Conservation (phyloP, 371 early-diverging fungal genomes). For the Parasitella parasitica region DNA sequence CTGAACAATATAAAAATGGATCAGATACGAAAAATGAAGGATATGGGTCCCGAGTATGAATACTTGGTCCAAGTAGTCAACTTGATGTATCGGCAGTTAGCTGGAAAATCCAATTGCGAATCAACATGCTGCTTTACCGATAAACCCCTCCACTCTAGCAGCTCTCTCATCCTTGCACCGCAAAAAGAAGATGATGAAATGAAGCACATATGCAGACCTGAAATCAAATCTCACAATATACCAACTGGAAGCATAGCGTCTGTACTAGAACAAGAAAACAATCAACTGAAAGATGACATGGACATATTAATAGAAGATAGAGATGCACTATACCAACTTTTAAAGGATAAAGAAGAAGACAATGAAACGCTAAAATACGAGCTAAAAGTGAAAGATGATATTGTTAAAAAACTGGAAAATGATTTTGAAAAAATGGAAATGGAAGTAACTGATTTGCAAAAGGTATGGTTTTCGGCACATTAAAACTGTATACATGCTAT, state of each 20-base stretch:
- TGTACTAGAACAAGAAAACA: constrained; percentile 29
- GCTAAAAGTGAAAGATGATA: constrained; percentile 42
- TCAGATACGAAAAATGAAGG: constrained; percentile 37
- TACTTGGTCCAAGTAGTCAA: constrained; percentile 54
- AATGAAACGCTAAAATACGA: constrained; percentile 40
- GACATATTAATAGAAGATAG: constrained; percentile 25
- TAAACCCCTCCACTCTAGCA: constrained; percentile 12
- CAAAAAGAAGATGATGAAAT: constrained; percentile 21
- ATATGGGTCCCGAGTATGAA: constrained; percentile 52
- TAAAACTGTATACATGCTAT: not conserved
- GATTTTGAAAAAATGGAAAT: constrained; percentile 48
- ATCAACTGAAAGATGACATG: constrained; percentile 28
- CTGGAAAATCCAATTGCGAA: constrained; percentile 35
- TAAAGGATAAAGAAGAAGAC: constrained; percentile 45
- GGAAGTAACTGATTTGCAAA: constrained; percentile 42
- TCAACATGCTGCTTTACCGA: constrained; percentile 46
- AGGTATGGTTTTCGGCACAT: too few relatives aligned
- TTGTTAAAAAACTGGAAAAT: constrained; percentile 45
- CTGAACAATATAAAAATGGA: constrained; percentile 36
- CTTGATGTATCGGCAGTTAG: constrained; percentile 41
- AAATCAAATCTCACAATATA: constrained; percentile 32
- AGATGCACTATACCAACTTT: constrained; percentile 26
- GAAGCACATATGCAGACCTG: constrained; percentile 34
- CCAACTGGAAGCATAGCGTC: constrained; percentile 22
- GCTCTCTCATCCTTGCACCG: not conserved